phyloP scores from a whole-genome alignment of 331 rosid genomes.

The Acacia pycnantha region DNA sequence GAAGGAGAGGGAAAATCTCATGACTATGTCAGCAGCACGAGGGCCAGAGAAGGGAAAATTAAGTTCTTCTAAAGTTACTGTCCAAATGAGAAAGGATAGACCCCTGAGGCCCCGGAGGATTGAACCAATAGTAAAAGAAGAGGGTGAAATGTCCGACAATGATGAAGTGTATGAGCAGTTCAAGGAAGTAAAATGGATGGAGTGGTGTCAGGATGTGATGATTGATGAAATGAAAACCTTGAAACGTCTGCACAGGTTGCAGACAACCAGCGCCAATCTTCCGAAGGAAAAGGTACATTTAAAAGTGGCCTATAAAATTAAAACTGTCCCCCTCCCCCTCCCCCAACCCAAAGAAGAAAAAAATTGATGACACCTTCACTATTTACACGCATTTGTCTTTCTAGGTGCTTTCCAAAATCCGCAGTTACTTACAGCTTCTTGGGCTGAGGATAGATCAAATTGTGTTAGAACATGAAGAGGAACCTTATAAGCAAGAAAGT shows the following conservation, averaged over 20 bases:
- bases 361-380: background rate
- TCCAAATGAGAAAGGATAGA: conserved; percentile 55
- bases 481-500: conserved; percentile 87
- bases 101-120: conserved; percentile 60
- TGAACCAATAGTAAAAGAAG: conserved; percentile 89
- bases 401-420: conserved; percentile 93
- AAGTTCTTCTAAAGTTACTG: conserved; percentile 53
- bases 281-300: conserved; percentile 82
- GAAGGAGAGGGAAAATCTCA: conserved; percentile 66
- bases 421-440: conserved; percentile 90
- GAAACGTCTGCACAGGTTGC: conserved; percentile 86
- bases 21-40: conserved; percentile 45
- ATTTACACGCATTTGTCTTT: background rate
- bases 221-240: conserved; percentile 76
- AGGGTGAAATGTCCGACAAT: conserved; percentile 98
- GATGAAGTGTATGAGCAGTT: conserved; percentile 98
- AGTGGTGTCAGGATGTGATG: conserved; percentile 99
- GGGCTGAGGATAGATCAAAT: conserved; percentile 92
- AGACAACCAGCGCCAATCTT: conserved; percentile 86
- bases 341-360: background rate
- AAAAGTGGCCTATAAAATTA: background rate
- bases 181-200: conserved; percentile 99
- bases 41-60: conserved; percentile 60
- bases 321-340: background rate
- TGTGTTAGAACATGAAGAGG: conserved; percentile 80